Evolutionary conservation across 106 monocot species (phyloP).

Genomic region (Dioscorea alata): DNA sequence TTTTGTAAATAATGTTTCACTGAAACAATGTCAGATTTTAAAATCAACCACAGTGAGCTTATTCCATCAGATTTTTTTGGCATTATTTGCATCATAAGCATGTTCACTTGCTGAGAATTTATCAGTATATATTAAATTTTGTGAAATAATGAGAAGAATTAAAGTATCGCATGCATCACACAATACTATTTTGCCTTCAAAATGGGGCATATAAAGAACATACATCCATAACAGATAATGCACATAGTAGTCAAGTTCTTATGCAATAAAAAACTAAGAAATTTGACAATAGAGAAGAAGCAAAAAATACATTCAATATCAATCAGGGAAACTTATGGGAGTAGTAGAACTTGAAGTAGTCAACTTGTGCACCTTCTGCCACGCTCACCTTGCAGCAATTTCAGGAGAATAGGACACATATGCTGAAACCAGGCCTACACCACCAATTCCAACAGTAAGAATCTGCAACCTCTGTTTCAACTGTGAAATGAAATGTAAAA

Average conservation of each 20-base stretch:
- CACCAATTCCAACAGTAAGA: constrained; percentile 79
- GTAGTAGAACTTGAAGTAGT: neutral
- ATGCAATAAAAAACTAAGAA: neutral
- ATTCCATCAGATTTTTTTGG: too few species aligned
- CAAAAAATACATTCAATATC: neutral
- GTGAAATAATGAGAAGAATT: too few species aligned
- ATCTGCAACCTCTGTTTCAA: constrained; percentile 63
- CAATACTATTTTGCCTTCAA: neutral
- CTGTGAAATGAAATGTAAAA: constrained; percentile 27
- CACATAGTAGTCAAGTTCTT: too few species aligned
- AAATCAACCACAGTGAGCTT: too few species aligned
- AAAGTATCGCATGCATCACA: too few species aligned
- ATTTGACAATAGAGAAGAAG: neutral
- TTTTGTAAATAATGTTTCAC: too few species aligned
- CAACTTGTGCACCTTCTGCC: neutral
- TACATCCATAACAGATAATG: too few species aligned
- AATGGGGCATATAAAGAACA: neutral
- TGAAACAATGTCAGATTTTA: too few species aligned
- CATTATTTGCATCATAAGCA: too few species aligned
- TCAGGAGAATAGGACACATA: constrained; percentile 85
- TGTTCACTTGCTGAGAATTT: too few species aligned
- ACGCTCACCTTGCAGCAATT: constrained; percentile 70
- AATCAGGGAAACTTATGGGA: neutral
- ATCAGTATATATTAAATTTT: too few species aligned
- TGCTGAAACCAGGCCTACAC: constrained; percentile 77